These are phyloP conservation scores for Lunularia cruciata DNA, from an alignment of 225 moss, liverwort and hornwort species.

Conservation along the genomic window DNA sequence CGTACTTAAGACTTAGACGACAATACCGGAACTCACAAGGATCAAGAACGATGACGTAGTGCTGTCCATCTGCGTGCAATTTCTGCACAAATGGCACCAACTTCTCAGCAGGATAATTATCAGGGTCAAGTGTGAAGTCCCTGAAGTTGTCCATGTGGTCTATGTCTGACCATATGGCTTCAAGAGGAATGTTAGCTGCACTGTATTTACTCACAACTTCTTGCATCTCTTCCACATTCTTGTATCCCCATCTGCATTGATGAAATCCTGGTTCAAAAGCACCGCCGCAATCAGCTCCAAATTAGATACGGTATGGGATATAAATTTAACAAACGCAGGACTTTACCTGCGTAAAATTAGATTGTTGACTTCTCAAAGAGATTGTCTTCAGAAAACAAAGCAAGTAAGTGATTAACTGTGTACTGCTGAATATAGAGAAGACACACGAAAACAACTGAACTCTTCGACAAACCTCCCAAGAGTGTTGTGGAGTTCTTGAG, in stretches of 20 bases:
- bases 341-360: too few relatives aligned
- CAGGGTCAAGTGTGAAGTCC: conserved; percentile 75
- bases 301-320: too few relatives aligned
- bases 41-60: conserved; percentile 60
- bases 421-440: too few relatives aligned
- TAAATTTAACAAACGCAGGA: too few relatives aligned
- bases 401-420: too few relatives aligned
- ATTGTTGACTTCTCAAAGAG: too few relatives aligned
- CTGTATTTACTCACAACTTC: conserved; percentile 58
- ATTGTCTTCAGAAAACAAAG: too few relatives aligned
- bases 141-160: conserved; percentile 78
- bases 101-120: conserved; percentile 45
- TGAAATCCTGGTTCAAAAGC: conserved; percentile 49
- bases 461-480: too few relatives aligned
- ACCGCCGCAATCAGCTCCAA: too few relatives aligned
- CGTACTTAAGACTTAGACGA: too few relatives aligned
- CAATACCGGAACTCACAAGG: conserved; percentile 67
- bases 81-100: conserved; percentile 57
- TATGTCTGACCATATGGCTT: conserved; percentile 80
- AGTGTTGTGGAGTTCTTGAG: too few relatives aligned
- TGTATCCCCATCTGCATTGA: conserved; percentile 76
- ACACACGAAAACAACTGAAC: too few relatives aligned
- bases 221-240: conserved; percentile 47
- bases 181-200: conserved; percentile 68
- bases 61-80: conserved; percentile 58